phyloP scores from a whole-genome alignment of 2,329 filamentous ascomycete genomes.

The Penicillium sp. region DNA sequence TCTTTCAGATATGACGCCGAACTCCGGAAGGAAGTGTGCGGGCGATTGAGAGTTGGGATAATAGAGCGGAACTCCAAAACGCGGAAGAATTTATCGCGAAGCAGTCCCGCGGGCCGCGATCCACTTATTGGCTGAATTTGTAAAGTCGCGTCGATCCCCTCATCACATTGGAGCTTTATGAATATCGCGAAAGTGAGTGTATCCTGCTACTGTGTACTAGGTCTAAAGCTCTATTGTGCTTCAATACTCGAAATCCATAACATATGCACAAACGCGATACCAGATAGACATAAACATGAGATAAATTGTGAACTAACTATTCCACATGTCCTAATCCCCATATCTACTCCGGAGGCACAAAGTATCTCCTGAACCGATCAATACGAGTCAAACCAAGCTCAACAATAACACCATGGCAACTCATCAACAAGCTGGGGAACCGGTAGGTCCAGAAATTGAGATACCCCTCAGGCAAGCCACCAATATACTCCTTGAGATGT shows the following conservation, averaged over 20 bases:
- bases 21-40: neutral
- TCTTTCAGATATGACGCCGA: neutral
- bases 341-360: slow-evolving; percentile 35
- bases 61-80: neutral
- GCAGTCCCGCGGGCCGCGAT: neutral
- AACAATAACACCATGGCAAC: slow-evolving; percentile 71
- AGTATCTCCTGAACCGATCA: slow-evolving; percentile 45
- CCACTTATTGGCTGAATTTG: neutral
- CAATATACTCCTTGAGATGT: slow-evolving; percentile 68
- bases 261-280: no score
- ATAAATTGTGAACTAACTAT: neutral
- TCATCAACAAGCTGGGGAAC: slow-evolving; percentile 74
- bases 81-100: slow-evolving; percentile 6
- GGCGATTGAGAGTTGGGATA: neutral
- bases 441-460: slow-evolving; percentile 74
- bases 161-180: neutral
- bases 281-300: neutral
- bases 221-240: no score
- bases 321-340: neutral
- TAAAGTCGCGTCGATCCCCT: neutral
- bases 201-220: no score
- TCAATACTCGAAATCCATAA: no score
- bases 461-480: slow-evolving; percentile 73
- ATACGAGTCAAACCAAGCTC: slow-evolving; percentile 55
- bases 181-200: no score